Base-by-base conservation (phyloP, 495 filamentous ascomycete species). In the Letharia columbiana region DNA sequence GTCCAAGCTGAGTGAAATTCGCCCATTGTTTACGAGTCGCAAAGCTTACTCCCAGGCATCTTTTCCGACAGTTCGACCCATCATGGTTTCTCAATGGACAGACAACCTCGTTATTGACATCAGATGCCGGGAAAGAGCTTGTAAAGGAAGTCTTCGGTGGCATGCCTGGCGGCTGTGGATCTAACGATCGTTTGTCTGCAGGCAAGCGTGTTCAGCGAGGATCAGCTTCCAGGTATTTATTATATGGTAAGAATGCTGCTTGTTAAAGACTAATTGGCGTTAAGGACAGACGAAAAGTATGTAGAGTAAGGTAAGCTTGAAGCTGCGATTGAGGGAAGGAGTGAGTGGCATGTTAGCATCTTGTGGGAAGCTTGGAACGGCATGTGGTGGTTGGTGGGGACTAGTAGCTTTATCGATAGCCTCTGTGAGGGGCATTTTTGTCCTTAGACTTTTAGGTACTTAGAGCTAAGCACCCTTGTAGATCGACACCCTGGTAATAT, bases 61-160 rank as follows among this genome's bases (percentile, higher is more conserved):
- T 84, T 81, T 98, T 98, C 74, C 94, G 89, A 83, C 94, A 98
- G 80, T 88, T 91, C 71, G 94, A 96, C 71, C 91, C 91, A 85
- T 98, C 94, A 67, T 96, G 91, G 75, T 96, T 97, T 73, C 86
- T 87, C 80, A 98, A 79, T 67, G 94, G 94, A 81, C 94, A 98
- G 67, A 97, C 91, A 70, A 98, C 93, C 77, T 97, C 94, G 77
- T 95, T 95, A 74, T 88, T 91, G 75, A 87, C 85, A 80, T 96
- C 91, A 68, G 90, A 88, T 72, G 96, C 89, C 69, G 92, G 93
- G 75, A 96, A 96, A 63, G 91, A 95, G 76, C 88, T 88, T 66
- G 89, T 92, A 74, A 95, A 81, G 64, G 91, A 89, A 68, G 87
- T 87, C 84, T 89, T 86, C 68, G 90, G 91, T 78, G 92, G 92